phyloP scores from a whole-genome alignment of 805 yeast genomes.

The Metschnikowia cerradonensis region DNA sequence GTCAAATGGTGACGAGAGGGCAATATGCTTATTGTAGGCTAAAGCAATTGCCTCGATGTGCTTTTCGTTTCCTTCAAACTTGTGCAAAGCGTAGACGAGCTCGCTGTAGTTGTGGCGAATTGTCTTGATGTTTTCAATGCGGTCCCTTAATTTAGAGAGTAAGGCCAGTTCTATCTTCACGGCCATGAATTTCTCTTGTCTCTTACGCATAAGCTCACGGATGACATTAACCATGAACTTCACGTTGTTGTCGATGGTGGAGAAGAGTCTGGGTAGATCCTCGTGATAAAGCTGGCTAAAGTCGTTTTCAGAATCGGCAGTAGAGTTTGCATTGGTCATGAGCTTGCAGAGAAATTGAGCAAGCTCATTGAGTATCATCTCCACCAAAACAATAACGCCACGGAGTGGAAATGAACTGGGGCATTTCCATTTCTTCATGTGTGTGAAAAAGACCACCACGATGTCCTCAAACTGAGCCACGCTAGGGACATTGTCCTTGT shows the following conservation, averaged over 20 bases:
- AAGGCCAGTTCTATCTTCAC: constrained; percentile 52
- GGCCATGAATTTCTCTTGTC: constrained; percentile 66
- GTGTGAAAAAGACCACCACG: constrained; percentile 48
- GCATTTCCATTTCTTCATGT: constrained; percentile 59
- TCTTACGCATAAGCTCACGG: constrained; percentile 69
- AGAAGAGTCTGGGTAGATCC: constrained; percentile 30
- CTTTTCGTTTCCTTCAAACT: constrained; percentile 14
- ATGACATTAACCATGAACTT: constrained; percentile 63
- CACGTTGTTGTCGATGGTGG: constrained; percentile 54
- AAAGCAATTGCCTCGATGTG: constrained; percentile 20
- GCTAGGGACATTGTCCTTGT: constrained; percentile 18
- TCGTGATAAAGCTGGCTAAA: background rate
- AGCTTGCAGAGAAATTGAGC: constrained; percentile 40
- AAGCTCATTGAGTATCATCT: constrained; percentile 58
- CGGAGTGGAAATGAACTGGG: constrained; percentile 55
- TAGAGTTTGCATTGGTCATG: constrained; percentile 35
- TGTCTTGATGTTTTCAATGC: constrained; percentile 38
- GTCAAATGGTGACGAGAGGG: constrained; percentile 29
- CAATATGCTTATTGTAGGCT: constrained; percentile 28
- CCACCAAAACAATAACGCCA: constrained; percentile 63
- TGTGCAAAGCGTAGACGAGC: constrained; percentile 34
- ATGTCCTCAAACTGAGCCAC: constrained; percentile 44
- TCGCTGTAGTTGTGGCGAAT: constrained; percentile 55
- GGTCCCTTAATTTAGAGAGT: constrained; percentile 32
- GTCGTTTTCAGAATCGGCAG: constrained; percentile 25